Evolutionary conservation across 768 basidiomycete species (phyloP).

Genomic region (Mycena belliarum): DNA sequence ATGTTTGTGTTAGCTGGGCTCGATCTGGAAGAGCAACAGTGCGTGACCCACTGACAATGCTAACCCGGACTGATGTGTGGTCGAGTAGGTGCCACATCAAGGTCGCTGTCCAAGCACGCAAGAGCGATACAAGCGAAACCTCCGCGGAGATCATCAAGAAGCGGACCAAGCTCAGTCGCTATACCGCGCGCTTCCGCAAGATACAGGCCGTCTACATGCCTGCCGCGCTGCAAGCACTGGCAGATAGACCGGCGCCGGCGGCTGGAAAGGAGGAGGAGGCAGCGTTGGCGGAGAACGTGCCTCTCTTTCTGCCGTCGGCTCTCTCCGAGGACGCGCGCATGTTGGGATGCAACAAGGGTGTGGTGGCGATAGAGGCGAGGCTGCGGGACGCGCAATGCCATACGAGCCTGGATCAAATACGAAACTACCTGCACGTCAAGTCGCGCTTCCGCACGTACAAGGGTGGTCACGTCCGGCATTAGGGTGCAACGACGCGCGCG

Average conservation of each 20-base stretch:
- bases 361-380: not conserved
- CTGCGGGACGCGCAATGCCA: slow-evolving; percentile 11
- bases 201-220: slow-evolving; percentile 6
- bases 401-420: not conserved
- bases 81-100: not conserved
- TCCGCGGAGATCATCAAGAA: not conserved
- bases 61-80: too few species aligned
- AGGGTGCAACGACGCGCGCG: not conserved
- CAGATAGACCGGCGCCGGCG: not conserved
- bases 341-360: not conserved
- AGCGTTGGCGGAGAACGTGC: not conserved
- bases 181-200: not conserved
- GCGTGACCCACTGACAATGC: too few species aligned
- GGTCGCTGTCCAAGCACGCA: not conserved
- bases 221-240: not conserved
- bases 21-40: too few species aligned
- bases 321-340: not conserved
- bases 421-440: not conserved
- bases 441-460: not conserved
- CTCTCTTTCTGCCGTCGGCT: not conserved
- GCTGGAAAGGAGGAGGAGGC: not conserved
- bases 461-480: not conserved
- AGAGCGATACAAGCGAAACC: not conserved
- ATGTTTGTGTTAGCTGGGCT: not conserved
- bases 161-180: not conserved